A percentile compares a stretch with the other conserved stretches of the same genome.
phyloP scores from a whole-genome alignment of 208 protist species.

The Crithidia brevicula region DNA sequence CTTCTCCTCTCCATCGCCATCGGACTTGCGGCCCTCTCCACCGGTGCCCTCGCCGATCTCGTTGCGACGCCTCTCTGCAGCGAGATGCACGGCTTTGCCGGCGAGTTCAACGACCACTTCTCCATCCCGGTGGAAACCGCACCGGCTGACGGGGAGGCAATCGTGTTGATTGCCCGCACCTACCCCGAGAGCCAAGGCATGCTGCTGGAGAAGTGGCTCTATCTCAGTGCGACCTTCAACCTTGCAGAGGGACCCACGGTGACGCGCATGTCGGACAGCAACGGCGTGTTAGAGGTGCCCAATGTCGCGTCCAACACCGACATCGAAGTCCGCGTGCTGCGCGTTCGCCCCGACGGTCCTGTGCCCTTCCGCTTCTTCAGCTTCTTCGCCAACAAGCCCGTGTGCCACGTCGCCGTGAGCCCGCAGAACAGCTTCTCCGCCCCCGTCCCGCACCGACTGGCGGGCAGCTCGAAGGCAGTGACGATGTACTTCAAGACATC shows the following conservation, averaged over 20 bases:
- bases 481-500: constrained; percentile 67
- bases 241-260: constrained; percentile 38
- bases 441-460: constrained; percentile 45
- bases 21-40: neutral
- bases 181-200: constrained; percentile 45
- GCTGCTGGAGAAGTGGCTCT: constrained; percentile 48
- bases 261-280: constrained; percentile 44
- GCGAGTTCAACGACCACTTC: constrained; percentile 68
- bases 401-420: constrained; percentile 66
- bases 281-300: constrained; percentile 60
- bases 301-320: constrained; percentile 52
- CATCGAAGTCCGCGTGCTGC: constrained; percentile 64
- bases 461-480: constrained; percentile 10
- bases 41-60: neutral
- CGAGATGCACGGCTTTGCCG: constrained; percentile 75
- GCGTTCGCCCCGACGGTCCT: constrained; percentile 52
- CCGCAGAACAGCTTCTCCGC: constrained; percentile 55
- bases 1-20: neutral
- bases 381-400: constrained; percentile 70
- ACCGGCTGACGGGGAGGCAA: constrained; percentile 40
- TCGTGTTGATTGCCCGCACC: constrained; percentile 61
- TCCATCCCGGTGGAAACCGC: constrained; percentile 47
- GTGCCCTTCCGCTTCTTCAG: constrained; percentile 83
- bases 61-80: constrained; percentile 43
- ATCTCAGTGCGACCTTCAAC: constrained; percentile 65